Evolutionary conservation across 2,329 filamentous ascomycete species (phyloP).

Genomic region (Gliomastix tumulicola): DNA sequence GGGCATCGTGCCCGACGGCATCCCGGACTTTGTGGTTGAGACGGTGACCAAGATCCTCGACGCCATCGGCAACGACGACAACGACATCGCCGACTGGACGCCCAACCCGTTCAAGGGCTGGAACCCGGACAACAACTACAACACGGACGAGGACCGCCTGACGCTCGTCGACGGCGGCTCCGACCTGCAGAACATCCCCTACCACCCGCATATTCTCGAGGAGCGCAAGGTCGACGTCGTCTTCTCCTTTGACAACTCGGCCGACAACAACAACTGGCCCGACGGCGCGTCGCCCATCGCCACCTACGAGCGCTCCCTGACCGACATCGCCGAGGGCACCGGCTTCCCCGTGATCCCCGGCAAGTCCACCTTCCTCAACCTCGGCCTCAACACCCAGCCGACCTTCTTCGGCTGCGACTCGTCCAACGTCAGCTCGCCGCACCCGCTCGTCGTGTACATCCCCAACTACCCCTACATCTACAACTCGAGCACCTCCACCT

Average conservation of each 20-base stretch:
- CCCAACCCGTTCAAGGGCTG: constrained; percentile 54
- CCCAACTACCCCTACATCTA: constrained; percentile 70
- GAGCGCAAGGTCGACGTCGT: constrained; percentile 52
- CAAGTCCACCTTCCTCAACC: constrained; percentile 46
- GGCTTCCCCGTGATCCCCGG: constrained; percentile 54
- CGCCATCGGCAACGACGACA: constrained; percentile 48
- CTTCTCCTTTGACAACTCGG: constrained; percentile 57
- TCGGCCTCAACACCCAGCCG: constrained; percentile 51
- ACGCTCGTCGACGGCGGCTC: constrained; percentile 77
- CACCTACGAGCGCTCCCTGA: constrained; percentile 46
- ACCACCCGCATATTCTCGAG: constrained; percentile 53
- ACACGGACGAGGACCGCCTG: constrained; percentile 41
- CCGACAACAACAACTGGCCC: constrained; percentile 54
- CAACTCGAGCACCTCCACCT: constrained; percentile 75
- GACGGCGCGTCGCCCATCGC: constrained; percentile 52
- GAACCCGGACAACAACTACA: constrained; percentile 35
- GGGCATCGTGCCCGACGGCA: constrained; percentile 42
- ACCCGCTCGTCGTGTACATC: constrained; percentile 78
- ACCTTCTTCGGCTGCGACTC: constrained; percentile 61
- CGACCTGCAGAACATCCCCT: constrained; percentile 72
- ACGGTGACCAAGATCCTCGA: constrained; percentile 43
- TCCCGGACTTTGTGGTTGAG: constrained; percentile 32
- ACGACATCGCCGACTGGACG: constrained; percentile 69
- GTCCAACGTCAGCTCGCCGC: constrained; percentile 38
- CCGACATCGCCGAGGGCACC: constrained; percentile 40